Evolutionary conservation across 208 protist species (phyloP).

Genomic region (Trypanosoma caninum): DNA sequence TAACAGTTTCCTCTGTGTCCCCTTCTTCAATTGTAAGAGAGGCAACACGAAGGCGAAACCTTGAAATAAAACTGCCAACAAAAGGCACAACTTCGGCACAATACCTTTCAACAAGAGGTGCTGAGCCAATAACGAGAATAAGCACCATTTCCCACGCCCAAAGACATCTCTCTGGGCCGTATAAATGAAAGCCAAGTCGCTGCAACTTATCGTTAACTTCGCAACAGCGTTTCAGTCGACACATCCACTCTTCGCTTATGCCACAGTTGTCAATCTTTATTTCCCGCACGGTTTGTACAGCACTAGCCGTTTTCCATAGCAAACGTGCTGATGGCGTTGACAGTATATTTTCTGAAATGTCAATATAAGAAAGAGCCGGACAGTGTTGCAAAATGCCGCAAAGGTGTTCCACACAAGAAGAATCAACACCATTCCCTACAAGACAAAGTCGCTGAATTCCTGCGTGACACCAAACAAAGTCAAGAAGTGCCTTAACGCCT

Average conservation of each 20-base stretch:
- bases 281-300: constrained; percentile 29
- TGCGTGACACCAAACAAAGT: constrained; percentile 57
- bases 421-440: constrained; percentile 60
- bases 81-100: constrained; percentile 46
- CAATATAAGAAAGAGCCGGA: constrained; percentile 43
- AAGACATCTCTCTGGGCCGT: constrained; percentile 39
- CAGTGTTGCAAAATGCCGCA: constrained; percentile 41
- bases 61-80: constrained; percentile 57
- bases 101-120: constrained; percentile 39
- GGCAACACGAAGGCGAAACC: constrained; percentile 61
- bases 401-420: constrained; percentile 57
- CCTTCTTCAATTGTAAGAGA: constrained; percentile 40
- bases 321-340: constrained; percentile 58
- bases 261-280: constrained; percentile 50
- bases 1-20: constrained; percentile 50
- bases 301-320: constrained; percentile 60
- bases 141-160: constrained; percentile 63
- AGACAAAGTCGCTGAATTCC: constrained; percentile 55
- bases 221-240: constrained; percentile 58
- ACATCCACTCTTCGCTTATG: constrained; percentile 59
- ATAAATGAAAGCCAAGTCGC: constrained; percentile 34
- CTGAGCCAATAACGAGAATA: constrained; percentile 53
- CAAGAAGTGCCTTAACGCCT: constrained; percentile 66
- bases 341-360: constrained; percentile 63
- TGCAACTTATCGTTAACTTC: constrained; percentile 46